Evolutionary conservation across 2,329 filamentous ascomycete genomes (phyloP), one percentile per base, ranked within the genome.

Genomic region (Beauveria australis): DNA sequence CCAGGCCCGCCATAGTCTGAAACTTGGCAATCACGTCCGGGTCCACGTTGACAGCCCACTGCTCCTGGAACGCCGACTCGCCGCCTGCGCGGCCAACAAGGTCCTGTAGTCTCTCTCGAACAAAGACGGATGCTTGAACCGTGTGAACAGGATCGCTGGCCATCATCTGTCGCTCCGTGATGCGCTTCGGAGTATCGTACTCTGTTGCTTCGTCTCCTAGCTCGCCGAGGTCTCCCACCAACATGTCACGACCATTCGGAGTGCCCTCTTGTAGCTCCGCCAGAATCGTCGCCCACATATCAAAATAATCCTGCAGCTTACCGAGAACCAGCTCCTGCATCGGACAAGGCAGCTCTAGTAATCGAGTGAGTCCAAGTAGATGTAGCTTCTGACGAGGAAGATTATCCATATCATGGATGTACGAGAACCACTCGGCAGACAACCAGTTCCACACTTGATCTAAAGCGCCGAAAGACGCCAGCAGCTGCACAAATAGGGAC

Each of bases 21-120:
- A 92, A 93, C n/a, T 79, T 82, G 12, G 77, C 76, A 63, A 93
- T 67, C 18, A 92, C 82, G 62, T 92, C 86, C 66, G 79, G 80
- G 71, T 94, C 90, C 28, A 94, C 88, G 64, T 92, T 89, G n/a
- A 79, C 79, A 16, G 85, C 73, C 84, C 87, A 92, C 55, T 87
- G 79, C 60, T 83, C 79, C 69, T 87, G 80, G 70, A 94, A 93
- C 3, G 70, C 74, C 54, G 82, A 78, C 66, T 87, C 81, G 0
- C 89, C 89, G 2, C 89, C 89, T 4, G 78, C 78, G 4, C 78
- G 75, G 55, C 76, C 75, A 22, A 92, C 81, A 5, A 87, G 74
- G 16, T 78, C 76, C 60, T 82, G 77, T 40, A 94, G 69, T 58
- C 84, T 81, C 63, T 83, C 78, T 66, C 80, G 80, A 3, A 92